Evolutionary conservation across 2,329 filamentous ascomycete genomes (phyloP).

Genomic region (Aureobasidium melanogenum): DNA sequence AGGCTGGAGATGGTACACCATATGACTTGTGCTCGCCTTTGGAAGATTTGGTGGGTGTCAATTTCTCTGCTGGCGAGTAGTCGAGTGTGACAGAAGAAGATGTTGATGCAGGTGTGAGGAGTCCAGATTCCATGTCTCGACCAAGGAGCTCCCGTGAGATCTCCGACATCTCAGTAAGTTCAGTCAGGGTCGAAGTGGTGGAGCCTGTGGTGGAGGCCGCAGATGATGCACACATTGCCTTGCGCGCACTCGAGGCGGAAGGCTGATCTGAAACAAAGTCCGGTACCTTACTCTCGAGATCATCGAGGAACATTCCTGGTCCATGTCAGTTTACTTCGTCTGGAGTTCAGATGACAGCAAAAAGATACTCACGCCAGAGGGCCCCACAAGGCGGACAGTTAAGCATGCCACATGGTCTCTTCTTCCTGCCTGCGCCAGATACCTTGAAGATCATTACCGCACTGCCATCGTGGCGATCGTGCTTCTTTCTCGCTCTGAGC

Average conservation of each 20-base stretch:
- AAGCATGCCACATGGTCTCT: not conserved
- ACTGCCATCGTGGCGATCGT: not conserved
- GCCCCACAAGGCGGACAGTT: not conserved
- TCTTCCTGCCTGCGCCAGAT: not conserved
- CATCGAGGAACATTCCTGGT: not conserved
- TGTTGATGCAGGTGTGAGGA: not conserved
- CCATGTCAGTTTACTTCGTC: not conserved
- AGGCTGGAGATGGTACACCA: not conserved
- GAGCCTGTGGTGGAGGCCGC: not conserved
- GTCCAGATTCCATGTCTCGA: not conserved
- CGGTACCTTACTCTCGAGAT: not conserved
- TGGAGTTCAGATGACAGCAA: not conserved
- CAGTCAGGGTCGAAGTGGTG: not conserved
- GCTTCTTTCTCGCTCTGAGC: not conserved
- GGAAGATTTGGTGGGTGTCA: not conserved
- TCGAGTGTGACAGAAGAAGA: not conserved
- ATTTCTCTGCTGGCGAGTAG: not conserved
- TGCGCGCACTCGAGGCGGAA: not conserved
- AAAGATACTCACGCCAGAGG: constrained; percentile 1
- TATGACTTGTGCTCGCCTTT: not conserved
- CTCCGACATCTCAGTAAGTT: not conserved
- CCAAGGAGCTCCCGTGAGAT: not conserved
- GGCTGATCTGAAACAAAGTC: not conserved
- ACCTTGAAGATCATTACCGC: not conserved
- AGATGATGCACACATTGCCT: not conserved